Evolutionary conservation across 257 asterid species (phyloP).

Genomic region (Misopates orontium): DNA sequence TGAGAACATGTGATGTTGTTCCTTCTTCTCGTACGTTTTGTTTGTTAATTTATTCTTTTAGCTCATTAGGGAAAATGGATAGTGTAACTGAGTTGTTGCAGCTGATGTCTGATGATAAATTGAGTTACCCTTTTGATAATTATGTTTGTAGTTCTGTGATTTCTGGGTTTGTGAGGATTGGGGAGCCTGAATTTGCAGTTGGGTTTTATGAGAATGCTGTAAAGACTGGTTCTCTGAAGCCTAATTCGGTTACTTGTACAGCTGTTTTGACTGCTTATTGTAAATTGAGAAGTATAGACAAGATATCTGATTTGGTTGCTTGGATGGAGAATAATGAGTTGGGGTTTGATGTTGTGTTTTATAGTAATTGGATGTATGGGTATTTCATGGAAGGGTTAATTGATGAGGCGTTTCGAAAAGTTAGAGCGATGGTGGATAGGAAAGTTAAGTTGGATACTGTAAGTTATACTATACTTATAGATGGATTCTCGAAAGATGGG

Average conservation of each 20-base stretch:
- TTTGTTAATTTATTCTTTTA: constrained; percentile 48
- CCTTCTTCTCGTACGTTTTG: constrained; percentile 73
- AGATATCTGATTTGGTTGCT: constrained; percentile 53
- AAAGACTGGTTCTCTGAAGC: constrained; percentile 46
- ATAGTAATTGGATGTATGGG: constrained; percentile 70
- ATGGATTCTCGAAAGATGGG: constrained; percentile 79
- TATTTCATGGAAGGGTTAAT: constrained; percentile 54
- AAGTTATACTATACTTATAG: constrained; percentile 68
- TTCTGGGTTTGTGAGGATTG: constrained; percentile 65
- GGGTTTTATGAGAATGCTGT: constrained; percentile 70
- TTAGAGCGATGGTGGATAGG: constrained; percentile 47
- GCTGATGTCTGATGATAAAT: constrained; percentile 36
- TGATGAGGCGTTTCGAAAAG: constrained; percentile 50
- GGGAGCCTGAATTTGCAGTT: constrained; percentile 72
- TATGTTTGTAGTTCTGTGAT: constrained; percentile 75
- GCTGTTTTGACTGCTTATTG: constrained; percentile 60
- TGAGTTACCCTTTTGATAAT: constrained; percentile 61
- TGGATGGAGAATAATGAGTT: constrained; percentile 51
- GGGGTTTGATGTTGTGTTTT: constrained; percentile 64
- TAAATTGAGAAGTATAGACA: constrained; percentile 50
- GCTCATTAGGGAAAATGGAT: constrained; percentile 57
- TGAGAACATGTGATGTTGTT: constrained; percentile 31
- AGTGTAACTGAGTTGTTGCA: constrained; percentile 48
- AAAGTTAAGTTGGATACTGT: constrained; percentile 55
- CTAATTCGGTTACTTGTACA: constrained; percentile 63